phyloP scores from a whole-genome alignment of 495 filamentous ascomycete genomes.

The Echria macrotheca region DNA sequence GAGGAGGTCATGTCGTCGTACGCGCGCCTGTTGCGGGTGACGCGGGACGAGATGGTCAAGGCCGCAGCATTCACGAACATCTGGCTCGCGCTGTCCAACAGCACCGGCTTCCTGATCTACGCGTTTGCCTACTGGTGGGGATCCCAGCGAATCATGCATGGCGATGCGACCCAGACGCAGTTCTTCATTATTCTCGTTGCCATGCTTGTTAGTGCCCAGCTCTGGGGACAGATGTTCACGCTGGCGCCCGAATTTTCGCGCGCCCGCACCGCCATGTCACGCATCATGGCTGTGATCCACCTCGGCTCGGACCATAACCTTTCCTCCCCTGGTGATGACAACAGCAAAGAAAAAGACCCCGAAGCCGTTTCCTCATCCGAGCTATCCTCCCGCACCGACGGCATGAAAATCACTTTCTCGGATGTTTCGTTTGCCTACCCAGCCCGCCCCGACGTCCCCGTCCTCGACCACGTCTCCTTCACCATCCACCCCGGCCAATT shows the following conservation, averaged over 20 bases:
- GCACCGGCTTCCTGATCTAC: conserved; percentile 67
- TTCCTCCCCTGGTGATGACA: background rate
- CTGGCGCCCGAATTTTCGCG: conserved; percentile 27
- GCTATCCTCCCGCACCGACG: conserved; percentile 9
- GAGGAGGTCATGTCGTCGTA: conserved; percentile 70
- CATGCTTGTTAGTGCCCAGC: conserved; percentile 26
- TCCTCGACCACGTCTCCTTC: conserved; percentile 26
- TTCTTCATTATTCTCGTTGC: conserved; percentile 73
- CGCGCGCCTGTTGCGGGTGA: conserved; percentile 9
- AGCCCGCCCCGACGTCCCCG: conserved; percentile 42
- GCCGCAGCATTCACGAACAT: background rate
- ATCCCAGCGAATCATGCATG: conserved; percentile 60
- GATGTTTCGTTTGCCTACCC: conserved; percentile 52
- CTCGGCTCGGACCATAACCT: conserved; percentile 3
- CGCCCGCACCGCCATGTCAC: conserved; percentile 17
- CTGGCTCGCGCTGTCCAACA: conserved; percentile 72
- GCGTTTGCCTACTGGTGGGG: conserved; percentile 76
- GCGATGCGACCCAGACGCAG: conserved; percentile 61
- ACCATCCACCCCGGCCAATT: conserved; percentile 59
- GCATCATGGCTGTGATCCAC: conserved; percentile 12
- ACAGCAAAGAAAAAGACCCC: conserved; percentile 2
- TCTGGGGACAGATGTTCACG: conserved; percentile 27
- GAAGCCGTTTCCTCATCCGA: too few species aligned
- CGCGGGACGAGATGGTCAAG: conserved; percentile 12
- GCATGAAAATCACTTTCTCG: conserved; percentile 43